phyloP scores from a whole-genome alignment of 306 rosid genomes.

The Acacia melanoxylon region DNA sequence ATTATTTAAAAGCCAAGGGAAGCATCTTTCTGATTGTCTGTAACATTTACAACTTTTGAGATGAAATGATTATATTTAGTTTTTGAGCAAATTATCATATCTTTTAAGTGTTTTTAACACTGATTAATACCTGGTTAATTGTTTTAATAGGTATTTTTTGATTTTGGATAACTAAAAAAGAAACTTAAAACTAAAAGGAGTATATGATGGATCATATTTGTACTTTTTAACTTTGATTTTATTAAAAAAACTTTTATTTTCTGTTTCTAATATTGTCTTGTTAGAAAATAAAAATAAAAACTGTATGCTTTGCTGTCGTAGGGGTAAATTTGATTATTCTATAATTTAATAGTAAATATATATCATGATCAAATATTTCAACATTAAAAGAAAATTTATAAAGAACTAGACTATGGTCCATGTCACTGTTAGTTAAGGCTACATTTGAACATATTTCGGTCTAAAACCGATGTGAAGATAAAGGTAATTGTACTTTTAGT shows the following conservation, averaged over 20 bases:
- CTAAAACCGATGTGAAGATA: neutral
- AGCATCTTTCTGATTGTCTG: neutral
- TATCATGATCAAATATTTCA: neutral
- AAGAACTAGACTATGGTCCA: too few relatives aligned
- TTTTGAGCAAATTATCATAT: neutral
- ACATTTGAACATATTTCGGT: too few relatives aligned
- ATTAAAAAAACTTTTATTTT: neutral
- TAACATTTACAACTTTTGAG: neutral
- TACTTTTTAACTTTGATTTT: neutral
- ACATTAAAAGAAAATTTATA: neutral
- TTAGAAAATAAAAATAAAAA: neutral
- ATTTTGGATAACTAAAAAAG: neutral
- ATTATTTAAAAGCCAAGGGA: neutral
- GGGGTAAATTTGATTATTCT: too few relatives aligned
- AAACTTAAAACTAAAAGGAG: neutral
- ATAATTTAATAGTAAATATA: neutral
- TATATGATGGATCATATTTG: neutral
- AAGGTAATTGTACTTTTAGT: neutral
- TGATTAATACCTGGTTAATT: neutral
- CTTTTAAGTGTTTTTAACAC: neutral
- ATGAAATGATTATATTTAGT: neutral
- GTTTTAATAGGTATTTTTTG: neutral
- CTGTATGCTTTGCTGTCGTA: too few relatives aligned
- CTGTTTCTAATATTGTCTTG: neutral
- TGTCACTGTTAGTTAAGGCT: too few relatives aligned